Evolutionary conservation across 805 yeast genomes (phyloP), one percentile per base, ranked within the genome.

Genomic region (Ogataea pini): DNA sequence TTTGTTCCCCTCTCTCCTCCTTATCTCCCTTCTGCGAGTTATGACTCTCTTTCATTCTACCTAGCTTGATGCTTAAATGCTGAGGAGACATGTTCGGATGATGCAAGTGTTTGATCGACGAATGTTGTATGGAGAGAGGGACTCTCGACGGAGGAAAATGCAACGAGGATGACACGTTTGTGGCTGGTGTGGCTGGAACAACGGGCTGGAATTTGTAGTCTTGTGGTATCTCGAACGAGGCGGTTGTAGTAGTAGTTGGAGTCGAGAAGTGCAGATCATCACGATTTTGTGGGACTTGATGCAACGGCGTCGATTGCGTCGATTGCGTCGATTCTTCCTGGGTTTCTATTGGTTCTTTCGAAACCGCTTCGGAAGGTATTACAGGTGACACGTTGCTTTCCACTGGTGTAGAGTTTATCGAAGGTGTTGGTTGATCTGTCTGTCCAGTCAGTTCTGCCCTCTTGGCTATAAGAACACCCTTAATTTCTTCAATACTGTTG

Each of bases 401-500:
- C n/a, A 16, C 14, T 13, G 31, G 25, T 22, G 25, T n/a, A n/a
- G n/a, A n/a, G n/a, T n/a, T n/a, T n/a, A n/a, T n/a, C n/a, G n/a
- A n/a, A n/a, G n/a, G 8, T 22, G 25, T 6, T 22, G 25, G 5
- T 22, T 22, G 7, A 5, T 22, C 25, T 13, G 4, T 28, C 31
- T 28, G 8, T 5, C 57, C 58, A 5, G 52, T 55, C 8, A 64
- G 44, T 13, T 62, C 68, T 8, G 47, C 16, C 25, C 56, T 57
- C 39, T 70, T 72, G 9, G 55, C 56, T 1, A 65, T 67, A 19
- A 71, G 69, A 7, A 69, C 70, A 2, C 61, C 64, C 25, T 65
- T 71, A 12, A 73, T 69, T 27, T 72, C 75, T 10, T 68, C 68
- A 51, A 68, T 56, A 44, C 67, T 70, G 0, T 60, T 61, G 13